Conservation (phyloP, 768 basidiomycete genomes). For the Suillus luteus region DNA sequence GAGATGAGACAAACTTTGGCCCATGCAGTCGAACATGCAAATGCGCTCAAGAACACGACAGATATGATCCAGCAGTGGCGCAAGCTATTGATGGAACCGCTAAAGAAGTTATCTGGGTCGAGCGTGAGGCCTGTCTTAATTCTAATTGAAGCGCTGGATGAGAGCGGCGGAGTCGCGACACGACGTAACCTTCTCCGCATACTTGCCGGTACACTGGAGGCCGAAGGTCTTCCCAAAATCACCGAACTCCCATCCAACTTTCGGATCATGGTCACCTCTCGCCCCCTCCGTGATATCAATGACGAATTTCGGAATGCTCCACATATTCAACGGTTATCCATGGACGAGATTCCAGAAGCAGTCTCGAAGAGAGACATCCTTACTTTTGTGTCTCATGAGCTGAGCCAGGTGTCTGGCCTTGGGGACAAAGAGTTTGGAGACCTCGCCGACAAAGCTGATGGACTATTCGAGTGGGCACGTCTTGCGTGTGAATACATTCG, state of each 20-base stretch:
- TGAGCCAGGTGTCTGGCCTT: neutral
- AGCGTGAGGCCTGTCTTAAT: slow-evolving; percentile 24
- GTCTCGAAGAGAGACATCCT: neutral
- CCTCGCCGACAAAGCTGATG: neutral
- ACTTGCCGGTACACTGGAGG: slow-evolving; percentile 9
- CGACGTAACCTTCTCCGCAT: slow-evolving; percentile 26
- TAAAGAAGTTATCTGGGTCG: neutral
- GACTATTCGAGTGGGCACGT: slow-evolving; percentile 16
- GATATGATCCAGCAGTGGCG: slow-evolving; percentile 16
- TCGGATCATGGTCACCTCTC: slow-evolving; percentile 16
- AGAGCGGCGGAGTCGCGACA: slow-evolving; percentile 10
- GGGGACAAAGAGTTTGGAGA: neutral
- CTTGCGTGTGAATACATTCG: slow-evolving; percentile 9
- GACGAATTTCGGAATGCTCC: neutral
- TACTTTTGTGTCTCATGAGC: neutral
- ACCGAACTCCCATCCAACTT: slow-evolving; percentile 13
- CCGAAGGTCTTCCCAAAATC: neutral
- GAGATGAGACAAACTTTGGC: slow-evolving; percentile 4
- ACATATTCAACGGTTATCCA: neutral
- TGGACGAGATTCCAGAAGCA: neutral
- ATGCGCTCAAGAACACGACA: slow-evolving; percentile 1
- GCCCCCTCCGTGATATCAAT: slow-evolving; percentile 8
- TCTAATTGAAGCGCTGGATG: slow-evolving; percentile 30
- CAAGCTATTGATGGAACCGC: slow-evolving; percentile 21
- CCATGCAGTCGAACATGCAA: neutral